Base-by-base conservation (phyloP, 805 yeast genomes). In the Starmera quercuum region DNA sequence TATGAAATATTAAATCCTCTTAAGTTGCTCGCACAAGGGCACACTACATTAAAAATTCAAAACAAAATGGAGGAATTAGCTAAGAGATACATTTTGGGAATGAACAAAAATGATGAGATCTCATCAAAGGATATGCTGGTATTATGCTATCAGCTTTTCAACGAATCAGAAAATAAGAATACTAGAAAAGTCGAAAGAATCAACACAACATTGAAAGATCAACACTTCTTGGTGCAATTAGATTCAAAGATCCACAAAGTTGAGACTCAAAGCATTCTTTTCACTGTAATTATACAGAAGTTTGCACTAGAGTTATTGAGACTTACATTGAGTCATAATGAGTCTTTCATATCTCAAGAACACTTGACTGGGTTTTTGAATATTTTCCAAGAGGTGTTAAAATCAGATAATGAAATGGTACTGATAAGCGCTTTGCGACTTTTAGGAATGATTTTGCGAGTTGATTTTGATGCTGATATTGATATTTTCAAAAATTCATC, bases 281-380 rank as follows among this genome's bases (percentile, higher is more conserved):
- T 77, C 41, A 55, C 71, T 31, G 71, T 66, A 34, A 71, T 84
- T 1, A 59, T 92, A 45, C 87, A 83, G 46, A 75, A 76, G 42
- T 80, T 92, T 49, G 64, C 94, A 0, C 64, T 87, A 38, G 95
- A 90, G 44, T 58, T 85, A 24, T 59, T 90, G 36, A 68, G 88
- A 43, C 72, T 79, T 4, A 82, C 88, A 1, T 62, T 92, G 19
- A 64, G 78, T 3, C 73, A 76, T 38, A 76, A 83, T 47, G 73
- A 70, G 8, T 59, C 65, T 1, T 66, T 90, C 32, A 56, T 79
- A 37, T 75, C 76, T 3, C 72, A 71, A 1, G 63, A 68, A 5
- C 78, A 80, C 41, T 59, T 90, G 32, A 65, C 68, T 28, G 87
- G 84, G 0, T 86, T 92, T 46, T 58, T 88, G 16, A 95, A 95